Percentiles rank a stretch among this genome's conserved stretches.
Evolutionary conservation across 805 yeast genomes (phyloP).

Genomic region (Priceomyces carsonii): DNA sequence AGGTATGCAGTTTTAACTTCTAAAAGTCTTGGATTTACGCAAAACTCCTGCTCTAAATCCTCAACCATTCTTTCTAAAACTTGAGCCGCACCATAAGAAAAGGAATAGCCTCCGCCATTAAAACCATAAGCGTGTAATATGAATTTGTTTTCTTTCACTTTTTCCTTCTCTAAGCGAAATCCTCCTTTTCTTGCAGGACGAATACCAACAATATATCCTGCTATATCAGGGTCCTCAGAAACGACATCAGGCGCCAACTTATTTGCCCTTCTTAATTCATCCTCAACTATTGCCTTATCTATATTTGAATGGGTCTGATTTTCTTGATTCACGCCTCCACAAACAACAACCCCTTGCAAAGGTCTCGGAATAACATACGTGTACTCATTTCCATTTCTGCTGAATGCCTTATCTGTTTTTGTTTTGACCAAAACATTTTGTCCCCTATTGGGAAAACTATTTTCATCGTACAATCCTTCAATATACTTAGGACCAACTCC

Average conservation of each 20-base stretch:
- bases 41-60: too few relatives aligned
- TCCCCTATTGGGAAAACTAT: slow-evolving; percentile 14
- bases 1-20: too few relatives aligned
- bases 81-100: slow-evolving; percentile 4
- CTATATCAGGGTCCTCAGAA: slow-evolving; percentile 5
- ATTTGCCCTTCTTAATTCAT: slow-evolving; percentile 6
- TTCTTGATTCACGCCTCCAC: slow-evolving; percentile 13
- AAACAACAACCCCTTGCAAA: slow-evolving; percentile 13
- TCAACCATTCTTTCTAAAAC: background rate
- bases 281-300: slow-evolving; percentile 4
- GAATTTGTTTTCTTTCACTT: background rate
- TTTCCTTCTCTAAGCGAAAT: slow-evolving; percentile 1
- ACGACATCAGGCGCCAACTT: slow-evolving; percentile 7
- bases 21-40: too few relatives aligned
- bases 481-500: slow-evolving; percentile 14
- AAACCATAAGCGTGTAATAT: slow-evolving; percentile 5
- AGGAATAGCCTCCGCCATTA: slow-evolving; percentile 3
- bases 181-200: slow-evolving; percentile 4
- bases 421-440: slow-evolving; percentile 16
- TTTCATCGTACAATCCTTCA: slow-evolving; percentile 9
- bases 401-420: slow-evolving; percentile 11
- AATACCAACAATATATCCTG: slow-evolving; percentile 2
- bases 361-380: slow-evolving; percentile 16
- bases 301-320: slow-evolving; percentile 2
- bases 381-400: slow-evolving; percentile 12